Evolutionary conservation across 306 rosid genomes (phyloP), one percentile per base, ranked within the genome.

Genomic region (Medicago arabica): DNA sequence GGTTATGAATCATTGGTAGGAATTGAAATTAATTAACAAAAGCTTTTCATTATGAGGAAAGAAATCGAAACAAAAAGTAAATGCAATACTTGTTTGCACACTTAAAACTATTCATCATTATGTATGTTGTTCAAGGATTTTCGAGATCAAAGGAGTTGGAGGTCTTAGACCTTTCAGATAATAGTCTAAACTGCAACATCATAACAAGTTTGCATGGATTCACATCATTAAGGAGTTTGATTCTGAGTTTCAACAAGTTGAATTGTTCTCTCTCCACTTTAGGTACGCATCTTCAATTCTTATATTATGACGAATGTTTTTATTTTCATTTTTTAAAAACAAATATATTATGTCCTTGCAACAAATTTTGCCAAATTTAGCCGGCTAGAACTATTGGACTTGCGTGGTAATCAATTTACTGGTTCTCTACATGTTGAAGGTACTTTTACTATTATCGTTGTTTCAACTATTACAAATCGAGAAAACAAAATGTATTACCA

Each of bases 171-270:
- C 75, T 70, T 70, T 34, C 50, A 9, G 2, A 0, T 0, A 70
- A 50, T 34, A 0, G 0, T 0, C 49, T 51, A 50, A 51, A 34
- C 17, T 4, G 10, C 49, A 50, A 31, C 49, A 17, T 53, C 17
- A 1, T 34, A 14, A 23, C n/a, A 53, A 31, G 63, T 16, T 34
- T 70, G 63, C 40, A 17, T 11, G 64, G 49, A 70, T 53, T 70
- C 21, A 16, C 50, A 53, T 53, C 63, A 39, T n/a, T 70, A 18
- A 38, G 4, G 44, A 70, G 6, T 51, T 70, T 70, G 49, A 25
- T 0, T 0, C 3, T 57, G 34, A 0, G 0, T 0, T 1, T 4
- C 1, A 57, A 57, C 8, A 1, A 10, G 0, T 9, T 57, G 1
- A 0, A 21, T 57, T 57, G 62, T 57, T 19, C 66, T 18, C 25